Base-by-base conservation (phyloP, 2,329 filamentous ascomycete species). In the Aureobasidium vineae region DNA sequence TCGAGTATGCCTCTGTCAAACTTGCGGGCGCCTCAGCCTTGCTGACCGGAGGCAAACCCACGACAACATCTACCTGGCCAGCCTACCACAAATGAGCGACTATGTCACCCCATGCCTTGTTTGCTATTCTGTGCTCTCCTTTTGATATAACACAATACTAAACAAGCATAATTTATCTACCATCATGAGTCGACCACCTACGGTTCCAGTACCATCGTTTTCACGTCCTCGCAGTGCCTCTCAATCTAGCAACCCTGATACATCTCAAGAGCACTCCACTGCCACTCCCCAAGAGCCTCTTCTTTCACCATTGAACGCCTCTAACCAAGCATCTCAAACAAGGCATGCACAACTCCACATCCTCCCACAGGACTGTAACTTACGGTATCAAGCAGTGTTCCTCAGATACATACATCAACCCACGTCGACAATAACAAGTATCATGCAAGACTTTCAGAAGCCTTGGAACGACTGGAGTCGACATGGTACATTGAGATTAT, bases 121-220 rank as follows among this genome's bases (percentile, higher is more conserved):
- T 19, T 11, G 13, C 45, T 28, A 4, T 10, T 13, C 47, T 31
- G 13, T 28, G 16, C n/a, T 16, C 1, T 50, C 16, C 5, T 28
- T 2, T 19, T 50, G 6, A 28, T 19, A 23, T 19, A 23, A 5
- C 45, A 50, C 13, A 28, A 28, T 15, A 28, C 6, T 15, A 6
- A 15, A 28, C 13, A 31, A 28, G 15, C 23, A 50, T 19, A 16
- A 13, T 26, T 4, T 6, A 49, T 26, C 23, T 49, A 5, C 19
- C 52, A 43, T 21, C 13, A 59, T 59, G 54, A 40, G 26, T 19
- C 54, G 10, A 19, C 15, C 38, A 21, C 15, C 38, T 33, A 40
- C 54, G 15, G 40, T 59, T 38, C 36, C 54, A n/a, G 54, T 59
- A 28, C 54, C 54, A n/a, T n/a, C 54, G 19, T 23, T 21, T 16